Percentiles rank a stretch among this genome's conserved stretches.
phyloP scores from a whole-genome alignment of 2,329 filamentous ascomycete genomes.

The Didymella pomorum region DNA sequence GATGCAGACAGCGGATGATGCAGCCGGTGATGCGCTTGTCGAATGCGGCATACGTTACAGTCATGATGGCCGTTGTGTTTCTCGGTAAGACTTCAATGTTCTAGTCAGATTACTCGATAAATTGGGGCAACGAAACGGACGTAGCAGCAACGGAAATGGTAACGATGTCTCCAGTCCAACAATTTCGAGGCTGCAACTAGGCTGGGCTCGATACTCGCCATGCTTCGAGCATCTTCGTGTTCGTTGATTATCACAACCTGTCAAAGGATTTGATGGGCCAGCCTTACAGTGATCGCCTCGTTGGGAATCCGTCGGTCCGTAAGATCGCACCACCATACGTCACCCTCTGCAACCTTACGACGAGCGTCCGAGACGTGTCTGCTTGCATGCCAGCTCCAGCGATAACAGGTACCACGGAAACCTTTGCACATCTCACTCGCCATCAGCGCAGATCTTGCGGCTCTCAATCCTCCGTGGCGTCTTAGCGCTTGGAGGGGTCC shows the following conservation, averaged over 20 bases:
- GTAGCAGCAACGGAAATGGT: background rate
- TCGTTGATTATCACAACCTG: background rate
- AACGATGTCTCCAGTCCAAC: background rate
- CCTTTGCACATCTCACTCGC: background rate
- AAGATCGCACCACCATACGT: background rate
- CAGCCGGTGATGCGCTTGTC: background rate
- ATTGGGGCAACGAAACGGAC: background rate
- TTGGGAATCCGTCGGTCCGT: background rate
- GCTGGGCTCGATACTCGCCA: background rate
- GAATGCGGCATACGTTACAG: conserved; percentile 7
- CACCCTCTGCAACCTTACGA: conserved; percentile 10
- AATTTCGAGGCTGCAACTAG: background rate
- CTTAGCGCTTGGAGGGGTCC: conserved; percentile 1
- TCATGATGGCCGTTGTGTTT: background rate
- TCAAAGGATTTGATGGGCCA: background rate
- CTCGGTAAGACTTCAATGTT: background rate
- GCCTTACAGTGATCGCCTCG: conserved; percentile 2
- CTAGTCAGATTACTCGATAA: background rate
- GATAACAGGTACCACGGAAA: conserved; percentile 3
- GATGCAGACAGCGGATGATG: background rate
- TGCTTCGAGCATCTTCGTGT: background rate
- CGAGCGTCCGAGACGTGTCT: background rate
- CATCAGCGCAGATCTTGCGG: conserved; percentile 18
- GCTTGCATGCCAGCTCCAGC: background rate
- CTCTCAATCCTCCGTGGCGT: conserved; percentile 15